Evolutionary conservation across 2,329 filamentous ascomycete genomes (phyloP), one percentile per base, ranked within the genome.

Genomic region (Seiridium cupressi): DNA sequence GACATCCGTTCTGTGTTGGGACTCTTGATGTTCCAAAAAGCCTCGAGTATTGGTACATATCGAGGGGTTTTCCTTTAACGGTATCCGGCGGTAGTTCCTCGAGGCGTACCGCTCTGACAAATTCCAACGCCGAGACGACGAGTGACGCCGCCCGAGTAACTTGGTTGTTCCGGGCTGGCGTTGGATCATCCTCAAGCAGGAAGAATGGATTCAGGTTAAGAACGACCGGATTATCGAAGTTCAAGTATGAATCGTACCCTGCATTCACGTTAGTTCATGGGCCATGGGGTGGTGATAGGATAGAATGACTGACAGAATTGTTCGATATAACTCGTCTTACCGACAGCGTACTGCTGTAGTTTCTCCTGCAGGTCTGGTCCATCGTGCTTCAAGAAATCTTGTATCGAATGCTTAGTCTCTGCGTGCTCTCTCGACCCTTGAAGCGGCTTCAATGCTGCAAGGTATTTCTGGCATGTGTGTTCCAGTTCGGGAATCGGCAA

Each of bases 181-280:
- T 99, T 0, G 95, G 95, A 70, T 99, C 95, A 79, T 99, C 95
- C 76, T 97, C 95, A 57, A 99, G 83, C 60, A 99, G 81, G 79
- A 99, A 99, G 78, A 99, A 99, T 0, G 95, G 95, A 71, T 99
- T 99, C 65, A 99, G 79, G 76, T 99, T 98, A 66, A 99, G 84
- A 46, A 99, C 95, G 46, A 99, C 95, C 0, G 95, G 93, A 70
- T 97, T 98, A 73, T 98, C 95, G 72, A 90, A 99, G 77, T 98
- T 98, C 64, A 99, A 83, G 72, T 98, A 99, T 36, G 95, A 98
- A 74, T 99, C 95, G 73, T 98, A 98, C 95, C 93, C 93, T 97
- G 62, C 48, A 18, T 4, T 35, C 11, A 18, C 9, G 32, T 53
- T 31, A 36, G 31, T 18, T 34, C 13, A 4, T n/a, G 34, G 10